These are phyloP conservation scores for Tolypocladium endophyticum DNA, from an alignment of 2,329 filamentous ascomycete species.

Conservation along the genomic window DNA sequence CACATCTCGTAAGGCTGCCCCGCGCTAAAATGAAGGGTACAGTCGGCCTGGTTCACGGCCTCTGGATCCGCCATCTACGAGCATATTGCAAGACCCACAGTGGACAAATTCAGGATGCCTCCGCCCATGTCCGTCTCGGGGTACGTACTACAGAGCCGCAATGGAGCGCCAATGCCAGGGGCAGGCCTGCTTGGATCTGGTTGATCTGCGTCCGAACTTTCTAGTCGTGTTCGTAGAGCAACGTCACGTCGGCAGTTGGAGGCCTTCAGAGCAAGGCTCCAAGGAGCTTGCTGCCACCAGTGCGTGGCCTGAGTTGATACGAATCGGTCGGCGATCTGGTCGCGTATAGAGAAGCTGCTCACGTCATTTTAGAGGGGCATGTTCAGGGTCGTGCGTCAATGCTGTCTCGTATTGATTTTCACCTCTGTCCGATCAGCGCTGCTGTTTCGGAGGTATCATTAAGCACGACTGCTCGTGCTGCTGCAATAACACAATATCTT, in stretches of 20 bases:
- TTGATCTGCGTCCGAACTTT: neutral
- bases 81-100: neutral
- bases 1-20: neutral
- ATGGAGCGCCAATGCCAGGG: neutral
- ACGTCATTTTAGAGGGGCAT: neutral
- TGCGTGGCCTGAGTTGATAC: neutral
- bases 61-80: neutral
- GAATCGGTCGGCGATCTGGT: neutral
- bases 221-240: neutral
- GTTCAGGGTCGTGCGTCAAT: neutral
- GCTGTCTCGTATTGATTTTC: conserved; percentile 3
- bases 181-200: neutral
- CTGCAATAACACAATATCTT: neutral
- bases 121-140: neutral
- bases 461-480: conserved; percentile 10
- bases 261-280: neutral
- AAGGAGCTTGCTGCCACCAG: neutral
- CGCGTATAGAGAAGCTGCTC: neutral
- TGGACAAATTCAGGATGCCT: neutral
- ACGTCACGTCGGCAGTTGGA: neutral
- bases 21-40: neutral
- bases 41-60: neutral
- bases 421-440: neutral
- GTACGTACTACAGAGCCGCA: neutral
- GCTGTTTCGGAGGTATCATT: conserved; percentile 7